Evolutionary conservation across 139 green algal genomes (phyloP).

Genomic region (Picocystis salinarum): DNA sequence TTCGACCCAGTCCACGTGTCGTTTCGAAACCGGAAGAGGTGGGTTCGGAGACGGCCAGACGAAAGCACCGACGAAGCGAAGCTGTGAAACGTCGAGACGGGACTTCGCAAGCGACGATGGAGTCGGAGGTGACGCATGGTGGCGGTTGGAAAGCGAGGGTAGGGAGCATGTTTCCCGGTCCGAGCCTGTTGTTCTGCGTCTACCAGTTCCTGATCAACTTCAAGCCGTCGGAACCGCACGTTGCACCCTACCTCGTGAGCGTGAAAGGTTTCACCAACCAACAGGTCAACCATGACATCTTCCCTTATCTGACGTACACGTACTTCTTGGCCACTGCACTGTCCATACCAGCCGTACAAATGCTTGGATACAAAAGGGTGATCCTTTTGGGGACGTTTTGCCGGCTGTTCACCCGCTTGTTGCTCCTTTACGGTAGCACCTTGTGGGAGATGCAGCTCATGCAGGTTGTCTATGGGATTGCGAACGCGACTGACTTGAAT

Average conservation of each 20-base stretch:
- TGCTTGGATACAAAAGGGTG: neutral
- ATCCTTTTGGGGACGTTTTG: neutral
- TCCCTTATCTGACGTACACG: neutral
- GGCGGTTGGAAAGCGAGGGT: no score
- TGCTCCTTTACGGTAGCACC: neutral
- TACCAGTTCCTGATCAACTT: slow-evolving; percentile 1
- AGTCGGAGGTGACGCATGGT: no score
- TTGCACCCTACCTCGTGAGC: neutral
- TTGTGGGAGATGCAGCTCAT: neutral
- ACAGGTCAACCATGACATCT: neutral
- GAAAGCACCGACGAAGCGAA: no score
- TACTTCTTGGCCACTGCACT: neutral
- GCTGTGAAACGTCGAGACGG: no score
- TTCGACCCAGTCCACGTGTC: no score
- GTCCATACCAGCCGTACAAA: neutral
- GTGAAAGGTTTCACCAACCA: neutral
- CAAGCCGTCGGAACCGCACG: neutral
- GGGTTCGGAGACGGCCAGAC: no score
- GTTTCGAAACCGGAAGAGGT: no score
- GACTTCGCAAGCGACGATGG: no score
- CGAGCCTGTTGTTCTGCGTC: neutral
- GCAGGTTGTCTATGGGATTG: neutral
- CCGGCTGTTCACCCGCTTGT: neutral
- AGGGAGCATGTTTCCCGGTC: no score
- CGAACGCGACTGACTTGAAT: neutral